phyloP scores from a whole-genome alignment of 2,329 filamentous ascomycete species.

The Colletotrichum cereale region DNA sequence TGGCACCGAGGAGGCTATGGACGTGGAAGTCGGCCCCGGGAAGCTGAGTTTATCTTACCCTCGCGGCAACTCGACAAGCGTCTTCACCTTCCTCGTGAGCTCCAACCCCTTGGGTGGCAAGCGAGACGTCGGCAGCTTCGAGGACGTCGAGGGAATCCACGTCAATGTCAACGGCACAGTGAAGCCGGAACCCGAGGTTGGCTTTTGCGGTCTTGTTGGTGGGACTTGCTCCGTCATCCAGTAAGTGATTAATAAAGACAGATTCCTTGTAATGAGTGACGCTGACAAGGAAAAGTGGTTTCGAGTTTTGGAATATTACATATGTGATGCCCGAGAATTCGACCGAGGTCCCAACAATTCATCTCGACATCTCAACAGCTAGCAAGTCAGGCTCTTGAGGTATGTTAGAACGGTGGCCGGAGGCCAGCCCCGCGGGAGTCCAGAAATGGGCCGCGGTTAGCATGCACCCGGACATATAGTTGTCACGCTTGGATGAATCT shows the following conservation, averaged over 20 bases:
- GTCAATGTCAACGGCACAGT: slow-evolving; percentile 60
- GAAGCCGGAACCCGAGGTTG: slow-evolving; percentile 41
- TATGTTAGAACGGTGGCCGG: too few relatives aligned
- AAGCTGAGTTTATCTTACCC: slow-evolving; percentile 66
- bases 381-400: neutral
- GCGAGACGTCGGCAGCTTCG: slow-evolving; percentile 58
- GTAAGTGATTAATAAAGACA: neutral
- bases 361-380: neutral
- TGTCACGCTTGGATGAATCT: too few relatives aligned
- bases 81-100: slow-evolving; percentile 64
- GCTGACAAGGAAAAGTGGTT: slow-evolving; percentile 6
- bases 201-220: slow-evolving; percentile 26
- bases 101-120: slow-evolving; percentile 55
- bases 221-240: slow-evolving; percentile 27
- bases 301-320: slow-evolving; percentile 52
- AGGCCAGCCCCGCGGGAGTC: too few relatives aligned
- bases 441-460: too few relatives aligned
- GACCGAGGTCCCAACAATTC: slow-evolving; percentile 31
- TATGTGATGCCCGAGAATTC: slow-evolving; percentile 53
- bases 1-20: slow-evolving; percentile 54
- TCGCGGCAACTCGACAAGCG: slow-evolving; percentile 58
- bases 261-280: too few relatives aligned
- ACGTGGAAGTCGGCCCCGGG: slow-evolving; percentile 55
- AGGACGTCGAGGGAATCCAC: slow-evolving; percentile 60
- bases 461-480: too few relatives aligned